Percentiles rank a stretch among this genome's conserved stretches.
These are phyloP conservation scores for Diospyros kaki DNA, from an alignment of 148 eudicot species.

Conservation along the genomic window DNA sequence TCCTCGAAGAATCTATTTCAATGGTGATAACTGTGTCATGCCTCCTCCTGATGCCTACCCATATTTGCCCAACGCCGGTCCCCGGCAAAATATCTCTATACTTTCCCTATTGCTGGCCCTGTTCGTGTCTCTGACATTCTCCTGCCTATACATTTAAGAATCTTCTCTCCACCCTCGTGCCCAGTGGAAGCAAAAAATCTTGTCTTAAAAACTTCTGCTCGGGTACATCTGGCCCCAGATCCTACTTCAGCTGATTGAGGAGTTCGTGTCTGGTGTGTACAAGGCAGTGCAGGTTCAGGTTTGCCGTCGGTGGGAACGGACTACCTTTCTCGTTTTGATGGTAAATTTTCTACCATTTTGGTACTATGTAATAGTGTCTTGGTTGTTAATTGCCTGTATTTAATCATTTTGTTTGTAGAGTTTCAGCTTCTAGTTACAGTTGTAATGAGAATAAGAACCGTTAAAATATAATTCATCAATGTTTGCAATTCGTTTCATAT, in stretches of 20 bases:
- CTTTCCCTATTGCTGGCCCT: slow-evolving; percentile 22
- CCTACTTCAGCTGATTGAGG: slow-evolving; percentile 7
- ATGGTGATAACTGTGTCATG: slow-evolving; percentile 68
- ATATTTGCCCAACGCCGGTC: slow-evolving; percentile 42
- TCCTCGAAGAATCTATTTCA: slow-evolving; percentile 60
- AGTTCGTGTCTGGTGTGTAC: neutral
- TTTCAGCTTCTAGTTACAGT: neutral
- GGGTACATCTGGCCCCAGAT: slow-evolving; percentile 11
- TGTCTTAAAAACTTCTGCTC: neutral
- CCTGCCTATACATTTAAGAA: slow-evolving; percentile 22
- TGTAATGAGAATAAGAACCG: slow-evolving; percentile 11
- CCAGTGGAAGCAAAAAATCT: neutral
- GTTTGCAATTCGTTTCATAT: neutral
- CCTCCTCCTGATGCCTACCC: slow-evolving; percentile 67
- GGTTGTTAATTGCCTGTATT: neutral
- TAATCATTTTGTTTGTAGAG: slow-evolving; percentile 11
- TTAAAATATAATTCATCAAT: neutral
- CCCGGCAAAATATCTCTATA: slow-evolving; percentile 16
- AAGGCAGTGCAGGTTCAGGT: slow-evolving; percentile 2
- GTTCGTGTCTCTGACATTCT: slow-evolving; percentile 28
- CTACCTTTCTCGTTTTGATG: slow-evolving; percentile 3
- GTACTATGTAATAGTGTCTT: neutral
- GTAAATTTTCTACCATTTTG: slow-evolving; percentile 11
- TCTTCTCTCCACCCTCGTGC: neutral
- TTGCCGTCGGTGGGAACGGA: neutral